Evolutionary conservation across 2,329 filamentous ascomycete genomes (phyloP).

Genomic region (Huntiella omanensis): DNA sequence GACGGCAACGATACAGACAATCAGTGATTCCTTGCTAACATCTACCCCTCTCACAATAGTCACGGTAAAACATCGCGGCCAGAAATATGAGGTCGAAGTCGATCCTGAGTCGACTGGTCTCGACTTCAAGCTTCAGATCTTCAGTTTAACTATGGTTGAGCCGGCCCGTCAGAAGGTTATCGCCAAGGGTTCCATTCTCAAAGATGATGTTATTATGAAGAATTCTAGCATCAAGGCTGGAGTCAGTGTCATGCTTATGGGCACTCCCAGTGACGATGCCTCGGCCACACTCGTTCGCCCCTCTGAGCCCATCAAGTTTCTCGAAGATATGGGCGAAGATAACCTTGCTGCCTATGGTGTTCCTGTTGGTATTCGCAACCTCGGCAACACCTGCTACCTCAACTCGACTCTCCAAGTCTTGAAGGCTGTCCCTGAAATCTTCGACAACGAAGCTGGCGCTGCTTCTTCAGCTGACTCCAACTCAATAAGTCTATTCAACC

Average conservation of each 20-base stretch:
- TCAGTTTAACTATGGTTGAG: conserved; percentile 86
- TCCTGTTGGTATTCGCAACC: conserved; percentile 73
- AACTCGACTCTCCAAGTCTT: conserved; percentile 94
- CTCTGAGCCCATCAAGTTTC: conserved; percentile 65
- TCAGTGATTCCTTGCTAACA: neutral
- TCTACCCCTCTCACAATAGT: conserved; percentile 32
- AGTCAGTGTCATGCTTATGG: conserved; percentile 91
- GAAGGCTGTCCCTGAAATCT: conserved; percentile 75
- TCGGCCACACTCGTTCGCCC: conserved; percentile 47
- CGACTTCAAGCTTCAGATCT: conserved; percentile 89
- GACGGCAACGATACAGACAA: no score
- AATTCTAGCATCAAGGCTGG: conserved; percentile 71
- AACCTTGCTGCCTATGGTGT: conserved; percentile 70
- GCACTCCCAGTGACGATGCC: conserved; percentile 51
- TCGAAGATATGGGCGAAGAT: conserved; percentile 95
- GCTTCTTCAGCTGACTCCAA: conserved; percentile 28
- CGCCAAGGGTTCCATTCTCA: conserved; percentile 84
- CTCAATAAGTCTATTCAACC: conserved; percentile 6
- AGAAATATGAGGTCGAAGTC: conserved; percentile 85
- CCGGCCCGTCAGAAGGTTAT: conserved; percentile 92
- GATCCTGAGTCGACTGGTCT: conserved; percentile 72
- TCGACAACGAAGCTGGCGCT: conserved; percentile 47
- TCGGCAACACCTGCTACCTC: conserved; percentile 96
- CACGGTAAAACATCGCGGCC: conserved; percentile 85
- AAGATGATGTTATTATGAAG: conserved; percentile 78